Conservation (phyloP, 208 protist species). For the Sergeia podlipaevii region DNA sequence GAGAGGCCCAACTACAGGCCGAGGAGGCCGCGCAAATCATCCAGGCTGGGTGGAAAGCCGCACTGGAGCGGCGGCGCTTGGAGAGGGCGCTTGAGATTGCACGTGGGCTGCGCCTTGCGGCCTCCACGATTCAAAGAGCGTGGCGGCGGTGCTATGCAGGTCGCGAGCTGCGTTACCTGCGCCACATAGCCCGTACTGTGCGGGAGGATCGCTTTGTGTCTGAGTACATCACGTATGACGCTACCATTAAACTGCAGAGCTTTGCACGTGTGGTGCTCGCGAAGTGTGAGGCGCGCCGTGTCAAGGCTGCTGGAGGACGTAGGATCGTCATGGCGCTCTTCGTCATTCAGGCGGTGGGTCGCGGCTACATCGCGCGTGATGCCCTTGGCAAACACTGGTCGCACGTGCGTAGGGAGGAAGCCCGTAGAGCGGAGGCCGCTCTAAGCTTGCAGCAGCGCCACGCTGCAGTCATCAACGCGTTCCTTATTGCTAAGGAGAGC, state of each 20-base stretch:
- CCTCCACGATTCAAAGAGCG: constrained; percentile 34
- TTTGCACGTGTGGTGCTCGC: constrained; percentile 47
- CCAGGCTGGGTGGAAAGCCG: constrained; percentile 24
- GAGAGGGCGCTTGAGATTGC: constrained; percentile 26
- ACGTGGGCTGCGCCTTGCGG: constrained; percentile 28
- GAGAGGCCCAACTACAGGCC: constrained; percentile 15
- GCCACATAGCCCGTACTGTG: constrained; percentile 27
- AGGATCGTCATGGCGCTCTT: constrained; percentile 36
- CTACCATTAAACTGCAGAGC: constrained; percentile 35
- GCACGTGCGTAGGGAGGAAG: constrained; percentile 2
- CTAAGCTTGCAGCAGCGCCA: background rate
- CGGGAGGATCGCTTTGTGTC: constrained; percentile 30
- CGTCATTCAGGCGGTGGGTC: constrained; percentile 29
- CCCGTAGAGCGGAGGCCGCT: constrained; percentile 10
- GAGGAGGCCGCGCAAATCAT: constrained; percentile 40
- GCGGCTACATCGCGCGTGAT: constrained; percentile 25
- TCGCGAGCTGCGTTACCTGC: constrained; percentile 53
- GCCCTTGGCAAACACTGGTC: constrained; percentile 1
- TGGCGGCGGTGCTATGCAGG: constrained; percentile 39
- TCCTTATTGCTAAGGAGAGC: constrained; percentile 4
- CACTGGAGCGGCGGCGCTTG: constrained; percentile 29
- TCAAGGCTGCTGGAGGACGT: constrained; percentile 37
- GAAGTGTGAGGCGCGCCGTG: constrained; percentile 21
- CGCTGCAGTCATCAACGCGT: constrained; percentile 2
- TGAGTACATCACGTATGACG: constrained; percentile 26